Percentiles rank a stretch among this genome's conserved stretches.
Evolutionary conservation across 129 eudicot species (phyloP).

Genomic region (Flaveria bidentis): DNA sequence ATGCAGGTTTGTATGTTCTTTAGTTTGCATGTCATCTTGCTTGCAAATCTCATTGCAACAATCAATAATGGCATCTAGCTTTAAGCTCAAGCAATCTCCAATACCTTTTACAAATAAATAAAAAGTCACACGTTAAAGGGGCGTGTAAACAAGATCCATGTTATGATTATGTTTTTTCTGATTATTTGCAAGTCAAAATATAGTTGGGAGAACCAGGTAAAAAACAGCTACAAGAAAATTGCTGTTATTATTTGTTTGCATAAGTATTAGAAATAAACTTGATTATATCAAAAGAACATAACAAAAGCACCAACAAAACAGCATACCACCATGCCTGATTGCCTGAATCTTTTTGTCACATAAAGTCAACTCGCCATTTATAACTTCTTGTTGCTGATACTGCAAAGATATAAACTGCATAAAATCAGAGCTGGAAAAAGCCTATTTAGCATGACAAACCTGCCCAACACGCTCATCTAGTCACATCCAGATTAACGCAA

Average conservation of each 20-base stretch:
- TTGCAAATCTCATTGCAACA: slow-evolving; percentile 43
- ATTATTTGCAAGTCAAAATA: not conserved
- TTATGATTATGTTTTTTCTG: not conserved
- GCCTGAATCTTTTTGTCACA: slow-evolving; percentile 56
- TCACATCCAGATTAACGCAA: not conserved
- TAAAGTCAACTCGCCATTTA: slow-evolving; percentile 47
- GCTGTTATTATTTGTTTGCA: not conserved
- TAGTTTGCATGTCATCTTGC: slow-evolving; percentile 28
- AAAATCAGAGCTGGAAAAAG: slow-evolving; percentile 4
- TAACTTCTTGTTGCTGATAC: slow-evolving; percentile 43
- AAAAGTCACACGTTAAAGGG: not conserved
- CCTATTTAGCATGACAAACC: not conserved
- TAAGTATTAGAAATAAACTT: not conserved
- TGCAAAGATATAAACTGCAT: slow-evolving; percentile 33
- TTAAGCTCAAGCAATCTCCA: slow-evolving; percentile 43
- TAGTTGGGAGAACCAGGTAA: not conserved
- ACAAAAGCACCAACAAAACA: not conserved
- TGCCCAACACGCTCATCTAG: not conserved
- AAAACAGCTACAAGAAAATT: not conserved
- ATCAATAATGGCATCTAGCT: slow-evolving; percentile 45
- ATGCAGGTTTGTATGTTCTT: slow-evolving; percentile 24
- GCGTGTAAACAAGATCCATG: not conserved
- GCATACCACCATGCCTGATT: slow-evolving; percentile 37
- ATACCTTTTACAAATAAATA: slow-evolving; percentile 34
- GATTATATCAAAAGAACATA: not conserved